phyloP scores from a whole-genome alignment of 257 asterid genomes.

The Hygrophila difformis region DNA sequence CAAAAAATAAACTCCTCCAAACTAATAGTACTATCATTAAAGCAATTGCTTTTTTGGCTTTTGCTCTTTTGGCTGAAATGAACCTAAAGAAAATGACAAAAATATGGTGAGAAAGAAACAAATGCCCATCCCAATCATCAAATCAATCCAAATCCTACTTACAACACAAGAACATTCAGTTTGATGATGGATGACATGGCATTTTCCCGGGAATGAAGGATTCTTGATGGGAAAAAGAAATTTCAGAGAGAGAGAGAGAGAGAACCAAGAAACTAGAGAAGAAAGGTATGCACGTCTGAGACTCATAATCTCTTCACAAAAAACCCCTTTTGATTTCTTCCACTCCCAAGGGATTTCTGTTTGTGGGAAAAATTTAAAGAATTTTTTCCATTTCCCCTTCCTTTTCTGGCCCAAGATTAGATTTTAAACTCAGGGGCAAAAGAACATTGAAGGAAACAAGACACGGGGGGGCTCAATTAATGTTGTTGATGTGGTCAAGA shows the following conservation, averaged over 20 bases:
- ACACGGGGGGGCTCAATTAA: conserved; percentile 1
- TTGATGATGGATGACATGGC: conserved; percentile 68
- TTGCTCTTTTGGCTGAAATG: conserved; percentile 24
- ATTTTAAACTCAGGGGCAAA: conserved; percentile 17
- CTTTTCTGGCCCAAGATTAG: conserved; percentile 17
- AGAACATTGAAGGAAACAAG: neutral
- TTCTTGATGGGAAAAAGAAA: conserved; percentile 9
- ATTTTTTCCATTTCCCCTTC: neutral
- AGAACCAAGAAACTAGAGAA: conserved; percentile 15
- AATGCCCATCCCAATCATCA: conserved; percentile 48
- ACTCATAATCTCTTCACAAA: conserved; percentile 28
- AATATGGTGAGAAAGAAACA: conserved; percentile 17
- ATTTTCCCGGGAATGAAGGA: conserved; percentile 29
- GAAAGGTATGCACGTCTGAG: conserved; percentile 38
- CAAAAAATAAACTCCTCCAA: too few relatives aligned
- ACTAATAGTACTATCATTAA: too few relatives aligned
- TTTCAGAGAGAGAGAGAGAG: neutral
- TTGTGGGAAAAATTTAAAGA: too few relatives aligned
- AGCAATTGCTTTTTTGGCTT: conserved; percentile 35
- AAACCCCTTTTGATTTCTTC: conserved; percentile 33
- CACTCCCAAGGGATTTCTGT: conserved; percentile 15
- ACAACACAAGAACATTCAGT: conserved; percentile 35
- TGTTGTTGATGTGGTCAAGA: conserved; percentile 16
- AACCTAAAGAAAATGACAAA: conserved; percentile 26
- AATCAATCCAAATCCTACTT: conserved; percentile 25